Evolutionary conservation across 2,329 filamentous ascomycete species (phyloP).

Genomic region (Coniochaeta sp.): DNA sequence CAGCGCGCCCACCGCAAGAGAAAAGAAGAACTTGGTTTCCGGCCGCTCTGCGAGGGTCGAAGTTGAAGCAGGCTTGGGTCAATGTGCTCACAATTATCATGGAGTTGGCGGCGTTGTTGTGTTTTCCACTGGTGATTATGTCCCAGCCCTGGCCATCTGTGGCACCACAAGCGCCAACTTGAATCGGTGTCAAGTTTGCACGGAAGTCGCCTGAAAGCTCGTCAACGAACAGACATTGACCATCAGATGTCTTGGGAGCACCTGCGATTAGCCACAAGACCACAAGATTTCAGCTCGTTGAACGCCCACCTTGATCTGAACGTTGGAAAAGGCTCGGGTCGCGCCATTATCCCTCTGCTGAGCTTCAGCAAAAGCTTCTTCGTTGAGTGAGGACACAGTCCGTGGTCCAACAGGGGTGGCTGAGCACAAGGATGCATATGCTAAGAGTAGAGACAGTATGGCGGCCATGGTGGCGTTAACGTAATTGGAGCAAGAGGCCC

Average conservation of each 20-base stretch:
- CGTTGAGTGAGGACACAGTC: constrained; percentile 32
- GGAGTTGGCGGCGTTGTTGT: constrained; percentile 37
- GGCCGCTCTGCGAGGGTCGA: constrained; percentile 41
- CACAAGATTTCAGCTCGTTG: background rate
- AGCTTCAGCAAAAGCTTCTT: constrained; percentile 34
- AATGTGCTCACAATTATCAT: constrained; percentile 48
- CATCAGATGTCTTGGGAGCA: constrained; percentile 26
- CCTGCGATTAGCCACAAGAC: constrained; percentile 6
- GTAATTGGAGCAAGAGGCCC: background rate
- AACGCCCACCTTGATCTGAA: constrained; percentile 28
- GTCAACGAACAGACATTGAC: constrained; percentile 38
- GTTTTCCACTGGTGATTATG: constrained; percentile 40
- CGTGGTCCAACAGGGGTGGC: constrained; percentile 19
- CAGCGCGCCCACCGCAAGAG: constrained; percentile 51
- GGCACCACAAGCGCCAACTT: constrained; percentile 33
- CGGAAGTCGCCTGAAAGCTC: constrained; percentile 39
- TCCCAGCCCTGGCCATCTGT: constrained; percentile 39
- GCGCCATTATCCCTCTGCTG: constrained; percentile 36
- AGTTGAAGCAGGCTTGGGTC: constrained; percentile 52
- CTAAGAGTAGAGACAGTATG: constrained; percentile 16
- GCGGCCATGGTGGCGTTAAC: constrained; percentile 11
- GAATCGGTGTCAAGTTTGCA: constrained; percentile 38
- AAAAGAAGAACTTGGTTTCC: constrained; percentile 49
- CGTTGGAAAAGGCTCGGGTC: constrained; percentile 33
- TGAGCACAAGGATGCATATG: constrained; percentile 17